Evolutionary conservation across 306 rosid species (phyloP), one percentile per base, ranked within the genome.

Genomic region (Ammopiptanthus mongolicus): DNA sequence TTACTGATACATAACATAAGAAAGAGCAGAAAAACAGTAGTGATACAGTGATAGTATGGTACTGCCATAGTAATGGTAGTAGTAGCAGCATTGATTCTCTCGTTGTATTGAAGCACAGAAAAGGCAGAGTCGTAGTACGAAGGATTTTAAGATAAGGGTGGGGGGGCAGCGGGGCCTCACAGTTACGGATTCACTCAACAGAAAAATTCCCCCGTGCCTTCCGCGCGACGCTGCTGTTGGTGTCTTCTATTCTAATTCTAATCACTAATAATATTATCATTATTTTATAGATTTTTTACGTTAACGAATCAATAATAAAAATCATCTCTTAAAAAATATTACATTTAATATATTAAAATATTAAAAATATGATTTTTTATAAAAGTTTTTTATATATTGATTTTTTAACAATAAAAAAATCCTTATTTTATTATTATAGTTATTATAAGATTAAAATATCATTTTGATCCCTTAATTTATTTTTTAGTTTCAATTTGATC

Each of bases 151-250:
- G 48, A 28, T 46, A 6, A 8, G 14, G 15, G 41, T 1, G 28
- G 61, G 48, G 39, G 59, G 53, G 3, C 10, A 25, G 70, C 68
- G 71, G 81, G 81, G 57, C 72, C 80, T 74, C 37, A 0, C 18
- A 46, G 48, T 60, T 31, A 52, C 55, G 33, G 59, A 46, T 68
- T 25, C 25, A 65, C 19, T 65, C 58, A 59, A 67, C 80, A 61
- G 8, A 64, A 67, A 60, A 61, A 52, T 34, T 59, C 89, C 78
- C 97, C 98, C 98, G 97, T 83, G 85, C 89, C 76, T 85, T 86
- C 82, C 93, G 98, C 93, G 96, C 81, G 97, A 77, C 70, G 58
- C 85, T 25, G 28, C 28, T 3, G 28, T 3, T 69, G 82, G 81
- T 78, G 65, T 33, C 9, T 60, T 61, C 64, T 52, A 12, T 23